Conservation (phyloP, 2,329 filamentous ascomycete species). For the Aspergillus pseudoglaucus region DNA sequence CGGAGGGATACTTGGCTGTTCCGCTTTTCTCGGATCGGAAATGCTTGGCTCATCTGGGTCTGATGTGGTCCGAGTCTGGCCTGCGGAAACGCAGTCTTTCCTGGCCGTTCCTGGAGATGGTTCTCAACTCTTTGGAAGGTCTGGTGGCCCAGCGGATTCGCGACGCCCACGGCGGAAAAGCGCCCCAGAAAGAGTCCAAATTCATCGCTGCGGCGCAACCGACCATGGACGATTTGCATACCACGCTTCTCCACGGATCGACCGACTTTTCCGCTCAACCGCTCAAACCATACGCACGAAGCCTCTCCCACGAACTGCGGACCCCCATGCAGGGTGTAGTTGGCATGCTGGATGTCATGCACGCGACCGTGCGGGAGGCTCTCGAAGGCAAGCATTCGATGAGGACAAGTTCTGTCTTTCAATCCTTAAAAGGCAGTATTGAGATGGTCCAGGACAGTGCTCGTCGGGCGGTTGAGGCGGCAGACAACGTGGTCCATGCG, state of each 20-base stretch:
- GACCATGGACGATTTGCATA: slow-evolving; percentile 21
- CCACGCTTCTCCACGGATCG: slow-evolving; percentile 49
- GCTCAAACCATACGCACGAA: slow-evolving; percentile 65
- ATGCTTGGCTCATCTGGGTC: slow-evolving; percentile 64
- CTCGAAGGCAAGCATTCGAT: slow-evolving; percentile 49
- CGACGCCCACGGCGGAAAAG: slow-evolving; percentile 43
- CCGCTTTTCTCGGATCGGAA: slow-evolving; percentile 60
- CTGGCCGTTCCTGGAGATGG: slow-evolving; percentile 62
- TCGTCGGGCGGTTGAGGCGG: slow-evolving; percentile 63
- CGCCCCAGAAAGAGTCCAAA: slow-evolving; percentile 12
- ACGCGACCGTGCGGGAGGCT: slow-evolving; percentile 63
- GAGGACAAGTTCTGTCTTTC: slow-evolving; percentile 50
- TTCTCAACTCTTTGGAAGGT: slow-evolving; percentile 63
- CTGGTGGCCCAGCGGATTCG: slow-evolving; percentile 54
- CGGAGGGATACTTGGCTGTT: slow-evolving; percentile 61
- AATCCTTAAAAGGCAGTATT: slow-evolving; percentile 60
- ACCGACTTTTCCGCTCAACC: slow-evolving; percentile 55
- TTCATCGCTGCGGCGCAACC: slow-evolving; percentile 14
- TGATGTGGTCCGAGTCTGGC: slow-evolving; percentile 64
- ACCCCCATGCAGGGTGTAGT: slow-evolving; percentile 72
- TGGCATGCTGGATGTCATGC: slow-evolving; percentile 71
- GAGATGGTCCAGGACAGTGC: slow-evolving; percentile 69
- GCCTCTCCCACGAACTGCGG: slow-evolving; percentile 63
- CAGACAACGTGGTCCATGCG: slow-evolving; percentile 68
- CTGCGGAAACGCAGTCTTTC: slow-evolving; percentile 49